Percentiles rank a stretch among this genome's conserved stretches.
Evolutionary conservation across 306 rosid species (phyloP).

Genomic region (Ochetophila trinervis): DNA sequence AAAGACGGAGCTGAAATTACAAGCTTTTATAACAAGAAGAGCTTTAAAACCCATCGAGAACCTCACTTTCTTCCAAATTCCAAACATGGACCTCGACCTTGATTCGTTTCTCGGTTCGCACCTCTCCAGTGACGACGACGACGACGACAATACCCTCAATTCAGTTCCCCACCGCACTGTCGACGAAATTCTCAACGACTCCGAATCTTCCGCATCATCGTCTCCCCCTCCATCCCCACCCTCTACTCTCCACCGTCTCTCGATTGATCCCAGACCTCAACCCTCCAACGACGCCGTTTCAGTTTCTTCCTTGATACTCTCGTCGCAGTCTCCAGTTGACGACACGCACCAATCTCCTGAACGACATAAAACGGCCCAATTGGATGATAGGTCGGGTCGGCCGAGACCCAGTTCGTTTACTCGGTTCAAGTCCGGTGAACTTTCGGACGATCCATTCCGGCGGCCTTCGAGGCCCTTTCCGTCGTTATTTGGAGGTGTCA

Average conservation of each 20-base stretch:
- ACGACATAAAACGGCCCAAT: slow-evolving; percentile 7
- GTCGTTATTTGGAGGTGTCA: slow-evolving; percentile 61
- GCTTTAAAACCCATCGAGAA: slow-evolving; percentile 28
- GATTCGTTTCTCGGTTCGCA: slow-evolving; percentile 56
- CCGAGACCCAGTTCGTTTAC: slow-evolving; percentile 32
- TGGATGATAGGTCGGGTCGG: slow-evolving; percentile 24
- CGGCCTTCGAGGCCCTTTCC: slow-evolving; percentile 53
- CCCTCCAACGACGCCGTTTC: slow-evolving; percentile 20
- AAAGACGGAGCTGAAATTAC: not conserved
- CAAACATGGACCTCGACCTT: slow-evolving; percentile 73
- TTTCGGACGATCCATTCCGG: slow-evolving; percentile 40
- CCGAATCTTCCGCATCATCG: slow-evolving; percentile 58
- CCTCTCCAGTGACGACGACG: slow-evolving; percentile 39
- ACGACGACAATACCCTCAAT: slow-evolving; percentile 11
- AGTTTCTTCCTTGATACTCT: slow-evolving; percentile 1
- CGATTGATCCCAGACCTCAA: slow-evolving; percentile 16
- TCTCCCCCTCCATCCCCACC: slow-evolving; percentile 41
- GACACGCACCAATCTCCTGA: slow-evolving; percentile 17
- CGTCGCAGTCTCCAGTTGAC: slow-evolving; percentile 23
- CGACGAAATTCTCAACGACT: slow-evolving; percentile 34
- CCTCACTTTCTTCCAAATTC: slow-evolving; percentile 12
- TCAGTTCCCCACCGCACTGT: slow-evolving; percentile 3
- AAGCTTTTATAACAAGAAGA: not conserved
- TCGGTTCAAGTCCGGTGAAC: slow-evolving; percentile 38
- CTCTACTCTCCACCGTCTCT: slow-evolving; percentile 11